A percentile compares a stretch with the other conserved stretches of the same genome.
Conservation (phyloP, 495 filamentous ascomycete species). For the Xylaria venustula region DNA sequence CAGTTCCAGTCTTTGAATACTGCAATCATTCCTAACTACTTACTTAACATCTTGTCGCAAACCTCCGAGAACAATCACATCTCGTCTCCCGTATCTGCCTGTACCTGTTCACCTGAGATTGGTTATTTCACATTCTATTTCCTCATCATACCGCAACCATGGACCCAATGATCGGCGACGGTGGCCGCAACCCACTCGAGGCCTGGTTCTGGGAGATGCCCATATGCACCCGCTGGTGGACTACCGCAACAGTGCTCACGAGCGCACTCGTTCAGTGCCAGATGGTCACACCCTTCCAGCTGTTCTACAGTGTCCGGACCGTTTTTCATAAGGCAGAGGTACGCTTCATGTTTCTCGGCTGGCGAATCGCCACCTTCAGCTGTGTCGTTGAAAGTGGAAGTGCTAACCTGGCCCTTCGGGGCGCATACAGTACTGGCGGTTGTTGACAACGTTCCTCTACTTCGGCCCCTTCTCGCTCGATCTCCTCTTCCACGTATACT, state of each 20-base stretch:
- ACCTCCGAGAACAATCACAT: neutral
- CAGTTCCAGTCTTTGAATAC: too few relatives aligned
- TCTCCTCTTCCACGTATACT: slow-evolving; percentile 97
- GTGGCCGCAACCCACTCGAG: slow-evolving; percentile 79
- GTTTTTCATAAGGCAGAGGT: slow-evolving; percentile 91
- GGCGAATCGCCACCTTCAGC: too few relatives aligned
- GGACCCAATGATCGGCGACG: slow-evolving; percentile 64
- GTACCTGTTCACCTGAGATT: neutral
- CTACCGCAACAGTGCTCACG: slow-evolving; percentile 84
- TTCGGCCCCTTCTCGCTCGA: slow-evolving; percentile 94
- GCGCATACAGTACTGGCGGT: slow-evolving; percentile 79
- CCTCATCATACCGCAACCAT: slow-evolving; percentile 36
- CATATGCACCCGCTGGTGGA: slow-evolving; percentile 93
- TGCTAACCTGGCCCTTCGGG: slow-evolving; percentile 17
- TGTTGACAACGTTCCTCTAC: slow-evolving; percentile 93
- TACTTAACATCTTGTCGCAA: neutral
- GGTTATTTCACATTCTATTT: neutral
- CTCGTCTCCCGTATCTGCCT: too few relatives aligned
- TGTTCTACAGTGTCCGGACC: slow-evolving; percentile 93
- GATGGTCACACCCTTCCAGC: slow-evolving; percentile 84
- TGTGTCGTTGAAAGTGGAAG: too few relatives aligned
- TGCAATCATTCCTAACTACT: neutral
- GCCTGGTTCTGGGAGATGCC: slow-evolving; percentile 99
- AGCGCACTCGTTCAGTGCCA: slow-evolving; percentile 90
- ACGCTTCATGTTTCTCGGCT: slow-evolving; percentile 20